phyloP scores from a whole-genome alignment of 768 basidiomycete species.

The Tylopilus felleus region DNA sequence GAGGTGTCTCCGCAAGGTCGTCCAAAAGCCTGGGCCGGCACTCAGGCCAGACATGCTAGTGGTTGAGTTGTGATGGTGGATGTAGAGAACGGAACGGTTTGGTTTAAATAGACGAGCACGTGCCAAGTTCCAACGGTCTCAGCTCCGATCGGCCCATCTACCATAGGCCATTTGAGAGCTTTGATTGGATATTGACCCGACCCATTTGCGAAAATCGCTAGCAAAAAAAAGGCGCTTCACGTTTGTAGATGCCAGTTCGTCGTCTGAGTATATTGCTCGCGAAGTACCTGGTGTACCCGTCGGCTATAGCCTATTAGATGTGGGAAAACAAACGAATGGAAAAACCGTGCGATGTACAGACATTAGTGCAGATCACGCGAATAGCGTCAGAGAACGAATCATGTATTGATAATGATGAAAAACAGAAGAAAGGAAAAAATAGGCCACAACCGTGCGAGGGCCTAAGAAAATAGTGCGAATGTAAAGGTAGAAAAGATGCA shows the following conservation, averaged over 20 bases:
- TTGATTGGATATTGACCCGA: no score
- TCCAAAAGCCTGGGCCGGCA: slow-evolving; percentile 16
- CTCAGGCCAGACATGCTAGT: slow-evolving; percentile 5
- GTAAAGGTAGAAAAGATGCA: slow-evolving; percentile 14
- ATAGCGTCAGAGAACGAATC: slow-evolving; percentile 25
- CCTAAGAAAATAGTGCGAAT: slow-evolving; percentile 1
- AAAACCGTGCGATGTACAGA: slow-evolving; percentile 25
- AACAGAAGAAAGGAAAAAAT: neutral
- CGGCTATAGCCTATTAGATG: slow-evolving; percentile 24
- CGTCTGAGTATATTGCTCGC: slow-evolving; percentile 23
- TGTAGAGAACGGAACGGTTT: neutral
- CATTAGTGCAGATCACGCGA: slow-evolving; percentile 30
- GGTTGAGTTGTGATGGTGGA: neutral
- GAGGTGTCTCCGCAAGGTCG: slow-evolving; percentile 42
- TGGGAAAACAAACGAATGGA: slow-evolving; percentile 17
- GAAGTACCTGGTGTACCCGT: slow-evolving; percentile 20
- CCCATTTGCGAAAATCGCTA: no score
- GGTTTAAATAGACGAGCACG: neutral
- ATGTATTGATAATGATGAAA: slow-evolving; percentile 5
- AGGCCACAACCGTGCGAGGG: slow-evolving; percentile 9
- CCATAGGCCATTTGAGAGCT: no score
- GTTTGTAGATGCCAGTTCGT: slow-evolving; percentile 13
- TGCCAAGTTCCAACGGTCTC: neutral
- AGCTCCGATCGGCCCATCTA: no score
- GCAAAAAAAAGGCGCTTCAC: no score